These are phyloP conservation scores for Botrytis galanthina DNA, from an alignment of 2,329 filamentous ascomycete genomes.

Conservation along the genomic window DNA sequence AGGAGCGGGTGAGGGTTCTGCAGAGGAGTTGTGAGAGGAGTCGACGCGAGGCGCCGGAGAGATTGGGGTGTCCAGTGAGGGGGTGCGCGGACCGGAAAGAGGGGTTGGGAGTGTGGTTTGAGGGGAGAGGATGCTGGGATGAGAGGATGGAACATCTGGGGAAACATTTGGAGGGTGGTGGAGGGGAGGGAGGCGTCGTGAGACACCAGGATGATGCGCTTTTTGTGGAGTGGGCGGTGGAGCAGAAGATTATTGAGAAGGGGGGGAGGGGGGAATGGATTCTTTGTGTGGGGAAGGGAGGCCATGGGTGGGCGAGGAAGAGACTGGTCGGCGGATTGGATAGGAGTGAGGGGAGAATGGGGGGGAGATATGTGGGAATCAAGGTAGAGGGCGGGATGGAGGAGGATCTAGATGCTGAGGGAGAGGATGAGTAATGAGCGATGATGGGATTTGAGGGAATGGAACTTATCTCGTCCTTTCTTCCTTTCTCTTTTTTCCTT, in stretches of 20 bases:
- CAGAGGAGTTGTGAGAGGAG: conserved; percentile 57
- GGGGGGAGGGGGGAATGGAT: conserved; percentile 17
- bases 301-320: neutral
- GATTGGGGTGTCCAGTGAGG: conserved; percentile 58
- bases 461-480: neutral
- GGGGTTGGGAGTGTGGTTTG: conserved; percentile 47
- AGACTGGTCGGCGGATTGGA: neutral
- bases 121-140: conserved; percentile 68
- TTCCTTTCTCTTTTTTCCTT: neutral
- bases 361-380: neutral
- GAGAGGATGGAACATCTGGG: conserved; percentile 85
- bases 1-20: conserved; percentile 54
- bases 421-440: conserved; percentile 27
- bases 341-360: neutral
- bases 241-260: conserved; percentile 27
- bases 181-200: conserved; percentile 19
- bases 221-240: conserved; percentile 30
- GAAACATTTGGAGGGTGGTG: conserved; percentile 66
- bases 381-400: neutral
- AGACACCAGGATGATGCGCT: conserved; percentile 25
- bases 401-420: conserved; percentile 30
- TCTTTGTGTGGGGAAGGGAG: neutral
- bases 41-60: conserved; percentile 60
- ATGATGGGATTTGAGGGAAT: neutral
- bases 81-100: conserved; percentile 49